Evolutionary conservation across 495 filamentous ascomycete genomes (phyloP).

Genomic region (Penicillium alfredii): DNA sequence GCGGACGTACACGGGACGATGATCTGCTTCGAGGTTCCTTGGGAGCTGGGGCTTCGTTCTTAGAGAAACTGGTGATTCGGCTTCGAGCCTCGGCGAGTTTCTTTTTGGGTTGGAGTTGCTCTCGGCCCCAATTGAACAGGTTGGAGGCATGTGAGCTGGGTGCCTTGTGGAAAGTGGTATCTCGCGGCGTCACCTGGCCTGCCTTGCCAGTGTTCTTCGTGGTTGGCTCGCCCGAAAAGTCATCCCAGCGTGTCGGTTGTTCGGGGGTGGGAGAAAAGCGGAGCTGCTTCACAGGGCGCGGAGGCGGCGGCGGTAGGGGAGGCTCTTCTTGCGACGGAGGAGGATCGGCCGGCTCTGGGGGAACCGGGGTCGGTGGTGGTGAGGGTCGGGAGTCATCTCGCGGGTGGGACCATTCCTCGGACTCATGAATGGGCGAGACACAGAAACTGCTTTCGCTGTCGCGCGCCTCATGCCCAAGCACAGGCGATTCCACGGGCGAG

Average conservation of each 20-base stretch:
- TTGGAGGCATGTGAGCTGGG: conserved; percentile 19
- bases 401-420: conserved; percentile 3
- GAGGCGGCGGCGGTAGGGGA: no score
- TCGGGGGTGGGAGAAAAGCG: conserved; percentile 10
- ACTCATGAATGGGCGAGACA: conserved; percentile 43
- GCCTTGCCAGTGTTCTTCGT: conserved; percentile 25
- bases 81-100: conserved; percentile 25
- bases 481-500: conserved; percentile 44
- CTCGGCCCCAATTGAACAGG: conserved; percentile 27
- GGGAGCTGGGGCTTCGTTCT: conserved; percentile 16
- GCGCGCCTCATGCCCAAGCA: conserved; percentile 5
- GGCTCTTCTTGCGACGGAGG: background rate
- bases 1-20: conserved; percentile 17
- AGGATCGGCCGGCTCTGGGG: background rate
- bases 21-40: conserved; percentile 18
- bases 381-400: conserved; percentile 4
- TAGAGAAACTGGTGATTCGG: conserved; percentile 19
- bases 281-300: no score
- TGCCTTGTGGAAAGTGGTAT: conserved; percentile 20
- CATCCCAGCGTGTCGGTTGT: conserved; percentile 39
- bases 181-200: conserved; percentile 17
- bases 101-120: conserved; percentile 28
- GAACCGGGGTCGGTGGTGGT: conserved; percentile 7
- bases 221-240: conserved; percentile 46
- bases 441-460: conserved; percentile 34